These are phyloP conservation scores for Tetrapisispora namnaoensis DNA, from an alignment of 805 yeast species.

Conservation along the genomic window DNA sequence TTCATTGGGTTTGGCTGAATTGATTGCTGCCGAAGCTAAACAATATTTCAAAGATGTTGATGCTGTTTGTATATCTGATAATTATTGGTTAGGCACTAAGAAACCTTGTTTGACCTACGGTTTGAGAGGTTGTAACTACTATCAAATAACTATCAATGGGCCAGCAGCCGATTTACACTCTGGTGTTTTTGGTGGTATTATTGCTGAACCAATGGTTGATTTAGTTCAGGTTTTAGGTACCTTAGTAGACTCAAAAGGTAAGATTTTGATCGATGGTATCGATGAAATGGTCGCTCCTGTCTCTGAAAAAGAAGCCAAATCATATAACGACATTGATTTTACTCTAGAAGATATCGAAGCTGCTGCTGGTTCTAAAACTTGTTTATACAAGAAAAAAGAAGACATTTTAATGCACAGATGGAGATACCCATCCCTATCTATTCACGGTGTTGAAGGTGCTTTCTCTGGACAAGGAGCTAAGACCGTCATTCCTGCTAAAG, in stretches of 20 bases:
- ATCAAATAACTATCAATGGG: conserved; percentile 71
- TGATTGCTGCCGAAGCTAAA: conserved; percentile 70
- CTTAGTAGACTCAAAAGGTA: conserved; percentile 74
- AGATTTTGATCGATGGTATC: conserved; percentile 79
- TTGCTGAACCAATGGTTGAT: conserved; percentile 96
- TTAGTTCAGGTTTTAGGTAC: conserved; percentile 65
- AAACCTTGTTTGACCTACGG: conserved; percentile 98
- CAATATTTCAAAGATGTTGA: conserved; percentile 80
- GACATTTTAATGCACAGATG: conserved; percentile 94
- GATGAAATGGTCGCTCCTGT: conserved; percentile 92
- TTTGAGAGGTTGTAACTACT: conserved; percentile 91
- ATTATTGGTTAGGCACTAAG: conserved; percentile 96
- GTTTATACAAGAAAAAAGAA: conserved; percentile 66
- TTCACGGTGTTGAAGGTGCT: conserved; percentile 98
- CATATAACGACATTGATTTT: conserved; percentile 82
- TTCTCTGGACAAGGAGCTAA: conserved; percentile 92
- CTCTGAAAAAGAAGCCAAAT: conserved; percentile 63
- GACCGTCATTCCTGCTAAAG: conserved; percentile 95
- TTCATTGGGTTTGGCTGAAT: conserved; percentile 77
- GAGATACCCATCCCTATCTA: conserved; percentile 93
- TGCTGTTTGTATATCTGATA: conserved; percentile 92
- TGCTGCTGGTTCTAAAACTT: conserved; percentile 82
- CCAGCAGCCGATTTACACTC: conserved; percentile 97
- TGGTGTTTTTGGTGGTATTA: conserved; percentile 94
- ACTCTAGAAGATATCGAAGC: conserved; percentile 73